These are phyloP conservation scores for Neurospora sp. DNA, from an alignment of 495 filamentous ascomycete species.

Conservation along the genomic window DNA sequence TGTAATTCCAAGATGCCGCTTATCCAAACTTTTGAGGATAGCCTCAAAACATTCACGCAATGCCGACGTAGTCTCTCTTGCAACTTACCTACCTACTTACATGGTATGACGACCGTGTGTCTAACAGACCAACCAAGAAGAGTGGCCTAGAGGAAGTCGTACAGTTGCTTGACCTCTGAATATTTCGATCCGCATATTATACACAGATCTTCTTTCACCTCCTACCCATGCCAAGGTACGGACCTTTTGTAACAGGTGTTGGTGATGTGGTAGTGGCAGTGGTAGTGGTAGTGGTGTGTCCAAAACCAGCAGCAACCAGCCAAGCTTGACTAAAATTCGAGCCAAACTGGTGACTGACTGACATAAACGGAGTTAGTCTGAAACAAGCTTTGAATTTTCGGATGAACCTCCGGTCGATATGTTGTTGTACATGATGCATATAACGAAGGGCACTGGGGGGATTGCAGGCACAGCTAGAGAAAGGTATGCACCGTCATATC, in stretches of 20 bases:
- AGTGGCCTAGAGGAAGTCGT: neutral
- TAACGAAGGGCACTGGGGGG: neutral
- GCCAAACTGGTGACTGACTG: neutral
- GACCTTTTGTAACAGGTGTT: neutral
- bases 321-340: neutral
- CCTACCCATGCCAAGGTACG: neutral
- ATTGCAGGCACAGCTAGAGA: neutral
- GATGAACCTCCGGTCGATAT: neutral
- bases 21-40: neutral
- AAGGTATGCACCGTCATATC: neutral
- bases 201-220: neutral
- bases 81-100: neutral
- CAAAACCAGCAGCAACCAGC: neutral
- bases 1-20: neutral
- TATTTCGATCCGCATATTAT: neutral
- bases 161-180: neutral
- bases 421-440: neutral
- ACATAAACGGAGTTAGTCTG: neutral
- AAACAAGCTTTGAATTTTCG: neutral
- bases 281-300: neutral
- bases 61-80: neutral
- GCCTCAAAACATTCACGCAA: neutral
- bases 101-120: neutral
- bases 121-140: neutral
- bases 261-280: neutral